Evolutionary conservation across 768 basidiomycete species (phyloP).

Genomic region (Tulasnella sp.): DNA sequence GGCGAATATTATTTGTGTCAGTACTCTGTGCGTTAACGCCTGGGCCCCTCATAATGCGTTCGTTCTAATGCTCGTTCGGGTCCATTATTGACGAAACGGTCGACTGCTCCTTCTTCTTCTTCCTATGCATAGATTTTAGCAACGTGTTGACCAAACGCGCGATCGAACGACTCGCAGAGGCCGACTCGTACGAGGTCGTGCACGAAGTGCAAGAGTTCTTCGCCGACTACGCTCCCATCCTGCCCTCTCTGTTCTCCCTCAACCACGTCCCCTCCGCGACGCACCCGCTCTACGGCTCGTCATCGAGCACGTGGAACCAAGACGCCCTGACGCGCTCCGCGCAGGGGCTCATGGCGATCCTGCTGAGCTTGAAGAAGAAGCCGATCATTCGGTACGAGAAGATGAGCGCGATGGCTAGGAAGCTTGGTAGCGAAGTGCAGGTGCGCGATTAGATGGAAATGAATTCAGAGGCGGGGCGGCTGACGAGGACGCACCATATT

Average conservation of each 20-base stretch:
- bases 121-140: slow-evolving; percentile 80
- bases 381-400: slow-evolving; percentile 91
- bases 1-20: slow-evolving; percentile 99
- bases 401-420: slow-evolving; percentile 89
- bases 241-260: slow-evolving; percentile 83
- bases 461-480: neutral
- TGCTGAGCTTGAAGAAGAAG: slow-evolving; percentile 94
- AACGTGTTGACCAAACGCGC: slow-evolving; percentile 83
- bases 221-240: slow-evolving; percentile 87
- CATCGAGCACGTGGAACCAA: slow-evolving; percentile 68
- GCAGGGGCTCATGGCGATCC: slow-evolving; percentile 75
- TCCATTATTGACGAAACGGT: neutral
- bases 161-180: slow-evolving; percentile 89
- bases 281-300: slow-evolving; percentile 67
- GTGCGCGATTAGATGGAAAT: slow-evolving; percentile 42
- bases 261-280: slow-evolving; percentile 64
- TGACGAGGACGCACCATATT: slow-evolving; percentile 24
- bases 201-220: slow-evolving; percentile 99
- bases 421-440: slow-evolving; percentile 80
- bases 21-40: slow-evolving; percentile 45
- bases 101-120: neutral
- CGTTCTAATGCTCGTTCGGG: neutral
- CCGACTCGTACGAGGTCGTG: slow-evolving; percentile 95
- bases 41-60: neutral
- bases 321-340: slow-evolving; percentile 72